Evolutionary conservation across 371 early-diverging fungal species (phyloP).

Genomic region (Catenaria anguillulae): DNA sequence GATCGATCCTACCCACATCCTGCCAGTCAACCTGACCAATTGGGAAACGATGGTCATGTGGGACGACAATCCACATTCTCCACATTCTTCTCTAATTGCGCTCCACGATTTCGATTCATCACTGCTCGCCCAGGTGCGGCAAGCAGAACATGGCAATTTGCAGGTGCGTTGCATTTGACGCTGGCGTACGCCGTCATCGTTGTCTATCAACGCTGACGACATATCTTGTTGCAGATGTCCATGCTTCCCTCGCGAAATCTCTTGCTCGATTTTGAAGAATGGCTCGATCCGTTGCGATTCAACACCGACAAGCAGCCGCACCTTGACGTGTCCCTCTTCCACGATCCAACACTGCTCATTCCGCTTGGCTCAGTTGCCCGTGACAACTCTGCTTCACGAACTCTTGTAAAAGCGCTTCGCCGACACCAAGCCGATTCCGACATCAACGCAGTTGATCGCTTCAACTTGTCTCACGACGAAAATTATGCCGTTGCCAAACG

Average conservation of each 20-base stretch:
- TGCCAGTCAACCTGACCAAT: no score
- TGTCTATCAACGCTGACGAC: no score
- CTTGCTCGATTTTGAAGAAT: conserved; percentile 8
- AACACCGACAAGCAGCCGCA: neutral
- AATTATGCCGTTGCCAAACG: conserved; percentile 46
- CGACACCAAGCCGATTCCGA: no score
- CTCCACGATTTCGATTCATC: no score
- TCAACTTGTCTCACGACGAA: conserved; percentile 92
- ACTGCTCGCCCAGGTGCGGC: neutral
- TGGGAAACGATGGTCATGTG: no score
- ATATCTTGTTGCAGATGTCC: neutral
- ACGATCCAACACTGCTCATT: conserved; percentile 5
- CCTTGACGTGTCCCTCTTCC: neutral
- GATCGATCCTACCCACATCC: no score
- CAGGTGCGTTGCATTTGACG: no score
- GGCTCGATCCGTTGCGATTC: neutral
- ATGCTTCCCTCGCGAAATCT: neutral
- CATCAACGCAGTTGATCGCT: conserved; percentile 50
- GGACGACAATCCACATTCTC: no score
- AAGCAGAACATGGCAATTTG: neutral
- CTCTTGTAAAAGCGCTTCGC: no score
- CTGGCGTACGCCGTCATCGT: no score
- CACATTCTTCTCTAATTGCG: no score
- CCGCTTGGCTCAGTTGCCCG: conserved; percentile 9
- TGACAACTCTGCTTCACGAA: neutral